These are phyloP conservation scores for Xylaria sp. DNA, from an alignment of 2,329 filamentous ascomycete genomes.

Conservation along the genomic window DNA sequence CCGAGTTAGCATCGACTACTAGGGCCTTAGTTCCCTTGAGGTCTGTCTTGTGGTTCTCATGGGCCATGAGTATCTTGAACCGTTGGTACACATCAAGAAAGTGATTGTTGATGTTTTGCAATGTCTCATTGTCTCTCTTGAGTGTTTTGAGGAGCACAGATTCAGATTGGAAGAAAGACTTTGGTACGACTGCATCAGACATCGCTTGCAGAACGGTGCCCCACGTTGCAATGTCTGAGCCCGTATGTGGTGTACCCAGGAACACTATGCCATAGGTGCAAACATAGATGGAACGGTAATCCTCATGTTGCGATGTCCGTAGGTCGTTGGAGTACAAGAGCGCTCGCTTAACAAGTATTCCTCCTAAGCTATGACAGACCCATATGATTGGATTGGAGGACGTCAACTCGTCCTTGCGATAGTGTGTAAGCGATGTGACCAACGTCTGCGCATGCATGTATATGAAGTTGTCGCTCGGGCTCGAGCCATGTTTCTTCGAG, in stretches of 20 bases:
- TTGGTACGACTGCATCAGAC: slow-evolving; percentile 72
- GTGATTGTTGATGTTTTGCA: slow-evolving; percentile 78
- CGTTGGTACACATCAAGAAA: slow-evolving; percentile 77
- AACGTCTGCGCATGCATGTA: slow-evolving; percentile 78
- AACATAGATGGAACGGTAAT: slow-evolving; percentile 75
- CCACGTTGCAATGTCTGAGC: slow-evolving; percentile 76
- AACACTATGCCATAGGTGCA: slow-evolving; percentile 83
- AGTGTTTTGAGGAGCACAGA: slow-evolving; percentile 75
- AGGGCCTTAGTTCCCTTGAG: slow-evolving; percentile 70
- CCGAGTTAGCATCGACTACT: slow-evolving; percentile 77
- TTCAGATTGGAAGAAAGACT: slow-evolving; percentile 74
- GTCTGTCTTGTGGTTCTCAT: slow-evolving; percentile 78
- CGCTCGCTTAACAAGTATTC: slow-evolving; percentile 76
- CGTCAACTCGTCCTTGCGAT: slow-evolving; percentile 68
- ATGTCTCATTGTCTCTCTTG: slow-evolving; percentile 77
- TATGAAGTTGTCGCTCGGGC: slow-evolving; percentile 73
- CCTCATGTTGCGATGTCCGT: slow-evolving; percentile 67
- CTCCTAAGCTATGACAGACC: slow-evolving; percentile 79
- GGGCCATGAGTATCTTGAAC: slow-evolving; percentile 80
- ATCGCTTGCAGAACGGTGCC: slow-evolving; percentile 74
- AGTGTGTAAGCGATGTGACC: slow-evolving; percentile 69
- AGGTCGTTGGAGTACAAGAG: slow-evolving; percentile 74
- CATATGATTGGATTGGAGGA: slow-evolving; percentile 76
- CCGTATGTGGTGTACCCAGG: slow-evolving; percentile 79
- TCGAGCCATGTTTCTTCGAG: slow-evolving; percentile 60